A percentile compares a stretch with the other conserved stretches of the same genome.
Evolutionary conservation across 2,329 filamentous ascomycete species (phyloP).

Genomic region (Cladosporium sphaerospermum): DNA sequence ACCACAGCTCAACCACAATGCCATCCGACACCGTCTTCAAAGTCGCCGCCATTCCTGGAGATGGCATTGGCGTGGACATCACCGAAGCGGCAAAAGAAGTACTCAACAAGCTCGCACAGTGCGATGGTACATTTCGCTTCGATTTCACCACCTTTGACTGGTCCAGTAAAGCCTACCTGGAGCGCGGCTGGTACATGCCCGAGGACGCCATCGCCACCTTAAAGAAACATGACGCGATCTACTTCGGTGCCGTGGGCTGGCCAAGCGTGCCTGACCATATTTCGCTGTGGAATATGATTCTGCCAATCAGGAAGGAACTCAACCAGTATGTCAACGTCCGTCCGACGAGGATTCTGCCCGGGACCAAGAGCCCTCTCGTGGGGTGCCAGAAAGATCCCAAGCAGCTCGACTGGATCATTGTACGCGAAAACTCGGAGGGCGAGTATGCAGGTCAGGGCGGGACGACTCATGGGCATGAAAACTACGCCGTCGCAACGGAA

Average conservation of each 20-base stretch:
- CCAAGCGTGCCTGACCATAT: conserved; percentile 62
- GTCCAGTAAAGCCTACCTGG: conserved; percentile 43
- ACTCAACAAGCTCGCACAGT: conserved; percentile 40
- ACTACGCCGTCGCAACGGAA: conserved; percentile 40
- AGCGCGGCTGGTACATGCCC: conserved; percentile 49
- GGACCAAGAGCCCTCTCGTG: conserved; percentile 36
- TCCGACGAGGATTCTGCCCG: conserved; percentile 41
- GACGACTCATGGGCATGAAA: conserved; percentile 36
- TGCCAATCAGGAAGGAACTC: conserved; percentile 61
- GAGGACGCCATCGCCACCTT: conserved; percentile 46
- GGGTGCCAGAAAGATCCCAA: conserved; percentile 28
- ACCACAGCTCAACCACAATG: not conserved
- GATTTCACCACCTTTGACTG: conserved; percentile 49
- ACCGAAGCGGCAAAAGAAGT: conserved; percentile 49
- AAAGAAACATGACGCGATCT: conserved; percentile 48
- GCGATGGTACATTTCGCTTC: conserved; percentile 42
- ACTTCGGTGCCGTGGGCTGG: conserved; percentile 56
- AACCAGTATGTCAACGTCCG: conserved; percentile 65
- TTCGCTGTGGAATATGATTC: conserved; percentile 59
- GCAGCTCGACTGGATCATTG: conserved; percentile 44
- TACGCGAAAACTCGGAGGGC: conserved; percentile 44
- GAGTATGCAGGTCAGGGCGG: conserved; percentile 45
- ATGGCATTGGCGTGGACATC: conserved; percentile 61
- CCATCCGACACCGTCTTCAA: conserved; percentile 10
- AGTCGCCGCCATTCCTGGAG: conserved; percentile 47